Base-by-base conservation (phyloP, 2,329 filamentous ascomycete genomes). In the Bipolaris sorokiniana region DNA sequence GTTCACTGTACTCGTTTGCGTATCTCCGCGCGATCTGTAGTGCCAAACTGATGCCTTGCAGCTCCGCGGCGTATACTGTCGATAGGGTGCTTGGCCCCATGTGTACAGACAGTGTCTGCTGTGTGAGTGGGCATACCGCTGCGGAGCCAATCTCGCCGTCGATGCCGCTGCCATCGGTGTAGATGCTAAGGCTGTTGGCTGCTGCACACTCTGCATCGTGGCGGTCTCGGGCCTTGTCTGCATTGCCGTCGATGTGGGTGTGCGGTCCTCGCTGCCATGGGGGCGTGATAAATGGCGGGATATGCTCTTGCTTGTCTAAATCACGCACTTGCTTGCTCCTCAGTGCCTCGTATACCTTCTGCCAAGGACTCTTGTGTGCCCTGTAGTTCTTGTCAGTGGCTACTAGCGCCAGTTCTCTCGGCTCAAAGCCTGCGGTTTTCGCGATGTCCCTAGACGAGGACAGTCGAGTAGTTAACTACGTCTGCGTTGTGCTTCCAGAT, bases 161-260 rank as follows among this genome's bases (percentile, higher is more conserved):
- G 40, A 64, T 67, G 13, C 65, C 49, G 47, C 65, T 68, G 7
- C 65, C 49, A 46, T 68, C 60, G 45, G 56, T 68, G 49, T 63
- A 68, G 48, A 68, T 68, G 45, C 59, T 63, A 18, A 68, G 56
- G 62, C 54, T 48, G 20, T 45, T 28, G 51, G 26, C 20, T 34
- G 56, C 26, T 48, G 58, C 22, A 34, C 48, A 26, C 47, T 56
- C 42, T 63, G 33, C 61, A 26, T 68, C 38, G 49, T 68, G 57
- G 51, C 51, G 42, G 7, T 50, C n/a, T 22, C 47, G 48, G 13
- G 61, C 62, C 48, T 48, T 58, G 18, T 65, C 18, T 3, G 52
- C 59, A 23, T 50, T 59, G 6, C 28, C 47, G 7, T 67, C 54
- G 49, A 63, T 67, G 47, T 67, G 40, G 13, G 49, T 67, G 11